Percentiles rank a stretch among this genome's conserved stretches.
These are phyloP conservation scores for Metschnikowia colocasiae DNA, from an alignment of 805 yeast genomes.

Conservation along the genomic window DNA sequence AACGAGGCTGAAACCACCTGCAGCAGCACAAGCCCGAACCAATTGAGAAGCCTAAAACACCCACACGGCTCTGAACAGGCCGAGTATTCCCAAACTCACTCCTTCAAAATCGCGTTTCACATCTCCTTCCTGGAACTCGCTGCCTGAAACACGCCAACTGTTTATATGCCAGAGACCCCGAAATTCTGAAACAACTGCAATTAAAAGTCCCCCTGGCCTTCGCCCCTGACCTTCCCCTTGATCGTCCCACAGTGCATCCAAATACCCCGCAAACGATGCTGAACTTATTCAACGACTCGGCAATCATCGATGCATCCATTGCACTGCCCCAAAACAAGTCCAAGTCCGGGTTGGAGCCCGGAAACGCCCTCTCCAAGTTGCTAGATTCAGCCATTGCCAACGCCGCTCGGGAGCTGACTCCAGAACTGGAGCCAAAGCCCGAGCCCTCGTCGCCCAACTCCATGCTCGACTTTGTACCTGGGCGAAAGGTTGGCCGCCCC, in stretches of 20 bases:
- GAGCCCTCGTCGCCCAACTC: constrained; percentile 7
- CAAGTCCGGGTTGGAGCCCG: constrained; percentile 24
- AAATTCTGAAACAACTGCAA: neutral
- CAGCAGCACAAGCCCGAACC: too few species aligned
- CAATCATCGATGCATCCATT: constrained; percentile 15
- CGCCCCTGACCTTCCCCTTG: too few species aligned
- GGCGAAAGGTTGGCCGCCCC: constrained; percentile 11
- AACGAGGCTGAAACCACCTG: neutral
- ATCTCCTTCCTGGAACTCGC: neutral
- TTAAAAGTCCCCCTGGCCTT: too few species aligned
- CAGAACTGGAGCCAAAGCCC: constrained; percentile 25
- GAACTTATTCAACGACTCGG: constrained; percentile 17
- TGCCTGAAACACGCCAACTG: neutral
- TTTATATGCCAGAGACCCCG: neutral
- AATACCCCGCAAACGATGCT: neutral
- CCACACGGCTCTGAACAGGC: too few species aligned
- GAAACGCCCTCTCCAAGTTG: constrained; percentile 38
- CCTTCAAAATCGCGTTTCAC: neutral
- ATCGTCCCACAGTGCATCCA: too few species aligned
- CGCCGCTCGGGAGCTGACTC: constrained; percentile 44
- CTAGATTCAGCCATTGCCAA: constrained; percentile 46
- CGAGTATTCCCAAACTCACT: neutral
- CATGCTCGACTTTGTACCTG: constrained; percentile 13
- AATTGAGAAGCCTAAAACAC: too few species aligned
- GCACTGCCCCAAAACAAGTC: constrained; percentile 4